phyloP scores from a whole-genome alignment of 768 basidiomycete genomes.

The Tylopilus rubrobrunneus region DNA sequence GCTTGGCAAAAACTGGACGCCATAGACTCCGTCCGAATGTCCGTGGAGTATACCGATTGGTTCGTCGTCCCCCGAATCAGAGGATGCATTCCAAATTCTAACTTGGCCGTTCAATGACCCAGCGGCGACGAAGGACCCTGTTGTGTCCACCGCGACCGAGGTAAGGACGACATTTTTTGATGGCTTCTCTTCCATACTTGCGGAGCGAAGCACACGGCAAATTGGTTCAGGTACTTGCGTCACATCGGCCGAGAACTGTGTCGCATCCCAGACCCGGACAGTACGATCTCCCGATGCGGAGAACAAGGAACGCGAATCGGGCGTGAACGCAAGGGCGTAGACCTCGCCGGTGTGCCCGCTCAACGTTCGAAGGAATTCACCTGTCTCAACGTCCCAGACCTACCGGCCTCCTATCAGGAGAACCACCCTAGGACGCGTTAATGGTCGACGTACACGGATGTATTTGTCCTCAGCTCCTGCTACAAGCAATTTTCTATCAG shows the following conservation, averaged over 20 bases:
- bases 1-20: constrained; percentile 29
- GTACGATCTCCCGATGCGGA: constrained; percentile 37
- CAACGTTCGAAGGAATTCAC: constrained; percentile 27
- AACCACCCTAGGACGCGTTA: background rate
- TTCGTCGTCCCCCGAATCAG: constrained; percentile 27
- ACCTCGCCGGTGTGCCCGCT: constrained; percentile 33
- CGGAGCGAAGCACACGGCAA: constrained; percentile 20
- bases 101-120: constrained; percentile 51
- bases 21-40: constrained; percentile 30
- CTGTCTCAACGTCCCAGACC: constrained; percentile 27
- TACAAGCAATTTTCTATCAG: constrained; percentile 27
- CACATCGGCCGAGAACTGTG: constrained; percentile 20
- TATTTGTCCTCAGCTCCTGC: constrained; percentile 34
- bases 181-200: constrained; percentile 11
- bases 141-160: constrained; percentile 26
- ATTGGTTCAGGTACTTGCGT: constrained; percentile 17
- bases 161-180: constrained; percentile 28
- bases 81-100: constrained; percentile 48
- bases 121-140: constrained; percentile 45
- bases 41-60: constrained; percentile 25
- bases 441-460: constrained; percentile 26
- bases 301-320: constrained; percentile 31
- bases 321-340: constrained; percentile 35
- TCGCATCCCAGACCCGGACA: constrained; percentile 33
- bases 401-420: constrained; percentile 9